Evolutionary conservation across 768 basidiomycete species (phyloP).

Genomic region (Ramaria rubella): DNA sequence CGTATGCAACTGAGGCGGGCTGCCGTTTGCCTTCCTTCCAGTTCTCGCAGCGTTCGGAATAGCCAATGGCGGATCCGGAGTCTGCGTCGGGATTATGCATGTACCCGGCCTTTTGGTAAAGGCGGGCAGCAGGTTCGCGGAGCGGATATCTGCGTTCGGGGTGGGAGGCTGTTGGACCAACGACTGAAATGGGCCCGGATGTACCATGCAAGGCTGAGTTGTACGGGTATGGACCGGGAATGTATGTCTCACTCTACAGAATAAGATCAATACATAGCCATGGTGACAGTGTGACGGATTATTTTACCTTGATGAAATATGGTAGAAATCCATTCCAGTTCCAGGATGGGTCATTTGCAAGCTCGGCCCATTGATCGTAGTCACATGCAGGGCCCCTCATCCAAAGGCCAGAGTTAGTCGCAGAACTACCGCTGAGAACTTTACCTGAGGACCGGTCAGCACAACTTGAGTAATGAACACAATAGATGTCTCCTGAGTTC

Average conservation of each 20-base stretch:
- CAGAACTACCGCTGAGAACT: constrained; percentile 38
- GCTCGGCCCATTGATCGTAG: constrained; percentile 34
- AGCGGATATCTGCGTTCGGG: background rate
- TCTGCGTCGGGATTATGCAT: background rate
- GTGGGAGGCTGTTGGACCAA: background rate
- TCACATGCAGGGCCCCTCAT: constrained; percentile 39
- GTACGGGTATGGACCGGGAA: background rate
- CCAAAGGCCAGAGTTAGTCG: constrained; percentile 44
- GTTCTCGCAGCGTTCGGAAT: background rate
- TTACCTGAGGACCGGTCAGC: constrained; percentile 31
- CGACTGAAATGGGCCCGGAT: background rate
- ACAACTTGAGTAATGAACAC: no score
- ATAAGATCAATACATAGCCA: constrained; percentile 19
- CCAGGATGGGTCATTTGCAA: constrained; percentile 29
- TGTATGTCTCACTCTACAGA: background rate
- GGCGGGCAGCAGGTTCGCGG: background rate
- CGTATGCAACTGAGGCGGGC: background rate
- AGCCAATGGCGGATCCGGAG: background rate
- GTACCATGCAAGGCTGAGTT: background rate
- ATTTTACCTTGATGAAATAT: constrained; percentile 28
- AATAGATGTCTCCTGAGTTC: constrained; percentile 9
- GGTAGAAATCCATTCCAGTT: constrained; percentile 31
- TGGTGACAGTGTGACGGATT: constrained; percentile 2
- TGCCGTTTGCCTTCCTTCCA: background rate
- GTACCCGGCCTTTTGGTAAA: background rate